Evolutionary conservation across 192 early-diverging fungal species (phyloP), one percentile per base, ranked within the genome.

Genomic region (Helicostylum pulchrum): DNA sequence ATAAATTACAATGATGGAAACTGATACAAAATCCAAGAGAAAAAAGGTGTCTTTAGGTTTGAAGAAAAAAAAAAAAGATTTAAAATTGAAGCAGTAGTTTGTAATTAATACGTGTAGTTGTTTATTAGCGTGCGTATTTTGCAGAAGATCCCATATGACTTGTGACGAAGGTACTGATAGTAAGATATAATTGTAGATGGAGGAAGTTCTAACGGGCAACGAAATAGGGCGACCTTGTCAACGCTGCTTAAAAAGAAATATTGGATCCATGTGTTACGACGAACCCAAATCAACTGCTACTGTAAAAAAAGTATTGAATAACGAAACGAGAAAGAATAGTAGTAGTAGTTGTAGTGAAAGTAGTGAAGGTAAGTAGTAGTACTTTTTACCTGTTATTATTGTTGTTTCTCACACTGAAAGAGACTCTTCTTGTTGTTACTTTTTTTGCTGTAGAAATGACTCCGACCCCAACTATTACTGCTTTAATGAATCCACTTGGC

Each of bases 61-160:
- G 32, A 0, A 20, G 9, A 19, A 8, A 51, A 23, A 26, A 53
- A 9, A 9, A 39, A 36, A 36, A 19, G 17, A 45, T 43, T 20
- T 14, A 45, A 45, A n/a, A 47, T 60, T 39, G 3, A 21, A n/a
- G 1, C 9, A 20, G 30, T 55, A 17, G 9, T 53, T n/a, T 53
- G 12, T 44, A 58, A 58, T 43, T 21, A 58, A 23, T 47, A 7
- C 21, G 19, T 42, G 36, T 39, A 39, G 36, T 39, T 39, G 26
- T 17, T 31, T 55, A 61, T 52, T 82, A 88, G 96, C 96, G 11
- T 98, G 96, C 67, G 89, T 96, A 17, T 95, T 91, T 68, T 98
- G 96, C 77, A 83, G 93, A 75, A 77, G 94, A 70, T 91, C 88
- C 36, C 96, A 98, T 74, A 96, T 98, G 96, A 94, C 94, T 21